These are phyloP conservation scores for Alternaria atra DNA, from an alignment of 2,329 filamentous ascomycete genomes.

Conservation along the genomic window DNA sequence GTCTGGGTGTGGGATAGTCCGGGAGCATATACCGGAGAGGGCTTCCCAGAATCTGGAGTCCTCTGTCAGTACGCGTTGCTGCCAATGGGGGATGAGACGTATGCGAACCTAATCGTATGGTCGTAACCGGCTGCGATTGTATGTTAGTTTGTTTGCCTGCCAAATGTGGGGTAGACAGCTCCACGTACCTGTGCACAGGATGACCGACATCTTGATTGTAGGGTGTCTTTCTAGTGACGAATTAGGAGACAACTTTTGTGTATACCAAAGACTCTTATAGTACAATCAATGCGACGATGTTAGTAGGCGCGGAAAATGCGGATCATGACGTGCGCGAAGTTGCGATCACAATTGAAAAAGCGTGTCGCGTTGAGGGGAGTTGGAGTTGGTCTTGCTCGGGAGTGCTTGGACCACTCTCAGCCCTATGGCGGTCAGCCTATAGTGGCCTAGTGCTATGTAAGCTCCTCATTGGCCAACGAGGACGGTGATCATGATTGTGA, in stretches of 20 bases:
- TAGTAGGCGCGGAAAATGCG: constrained; percentile 3
- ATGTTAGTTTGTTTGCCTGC: constrained; percentile 32
- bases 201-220: constrained; percentile 66
- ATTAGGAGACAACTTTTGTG: neutral
- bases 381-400: constrained; percentile 20
- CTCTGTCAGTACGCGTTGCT: constrained; percentile 20
- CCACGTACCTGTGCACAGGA: constrained; percentile 70
- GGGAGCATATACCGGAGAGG: constrained; percentile 94
- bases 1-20: constrained; percentile 97
- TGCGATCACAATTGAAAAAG: constrained; percentile 9
- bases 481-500: neutral
- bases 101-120: constrained; percentile 74
- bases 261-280: neutral
- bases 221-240: neutral
- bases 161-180: constrained; percentile 26
- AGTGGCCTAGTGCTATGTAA: constrained; percentile 9
- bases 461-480: neutral
- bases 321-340: constrained; percentile 14
- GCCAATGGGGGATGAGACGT: neutral
- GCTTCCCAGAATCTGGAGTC: constrained; percentile 91
- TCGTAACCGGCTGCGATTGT: constrained; percentile 70
- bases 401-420: constrained; percentile 22
- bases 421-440: constrained; percentile 22
- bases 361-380: constrained; percentile 12
- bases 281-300: constrained; percentile 9